Percentiles rank a stretch among this genome's conserved stretches.
phyloP scores from a whole-genome alignment of 768 basidiomycete genomes.

The Amanita muscaria region DNA sequence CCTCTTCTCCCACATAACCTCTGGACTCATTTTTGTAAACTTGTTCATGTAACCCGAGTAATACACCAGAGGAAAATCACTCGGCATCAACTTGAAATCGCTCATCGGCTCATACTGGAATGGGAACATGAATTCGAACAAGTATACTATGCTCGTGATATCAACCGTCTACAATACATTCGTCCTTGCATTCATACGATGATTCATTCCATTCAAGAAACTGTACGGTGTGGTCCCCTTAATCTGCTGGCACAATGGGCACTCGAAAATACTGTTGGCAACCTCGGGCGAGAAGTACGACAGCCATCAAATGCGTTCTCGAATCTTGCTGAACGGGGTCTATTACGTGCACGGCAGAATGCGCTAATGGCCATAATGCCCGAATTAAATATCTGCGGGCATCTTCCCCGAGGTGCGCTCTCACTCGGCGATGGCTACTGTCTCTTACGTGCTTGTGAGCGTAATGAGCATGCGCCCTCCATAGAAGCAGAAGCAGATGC shows the following conservation, averaged over 20 bases:
- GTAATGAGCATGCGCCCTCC: not conserved
- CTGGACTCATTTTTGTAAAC: constrained; percentile 19
- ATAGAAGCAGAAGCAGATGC: not conserved
- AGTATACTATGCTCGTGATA: constrained; percentile 18
- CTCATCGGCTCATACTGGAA: constrained; percentile 10
- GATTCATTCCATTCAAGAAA: constrained; percentile 18
- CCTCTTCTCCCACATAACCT: constrained; percentile 13
- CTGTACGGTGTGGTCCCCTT: constrained; percentile 14
- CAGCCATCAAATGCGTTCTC: constrained; percentile 17
- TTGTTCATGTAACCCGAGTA: constrained; percentile 15
- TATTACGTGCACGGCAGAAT: constrained; percentile 14
- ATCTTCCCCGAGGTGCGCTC: not conserved
- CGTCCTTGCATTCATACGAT: constrained; percentile 20
- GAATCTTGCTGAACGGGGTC: constrained; percentile 19
- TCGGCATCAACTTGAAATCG: constrained; percentile 10
- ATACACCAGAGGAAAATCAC: constrained; percentile 15
- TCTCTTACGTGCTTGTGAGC: constrained; percentile 8
- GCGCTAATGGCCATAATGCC: constrained; percentile 13
- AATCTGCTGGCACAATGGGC: constrained; percentile 22
- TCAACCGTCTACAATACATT: constrained; percentile 22
- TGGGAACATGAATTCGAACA: constrained; percentile 23
- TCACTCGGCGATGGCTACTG: constrained; percentile 10
- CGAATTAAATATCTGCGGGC: not conserved
- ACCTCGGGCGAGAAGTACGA: constrained; percentile 18
- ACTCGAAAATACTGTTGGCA: constrained; percentile 21